phyloP scores from a whole-genome alignment of 2,329 filamentous ascomycete genomes.

The Beauveria sp. region DNA sequence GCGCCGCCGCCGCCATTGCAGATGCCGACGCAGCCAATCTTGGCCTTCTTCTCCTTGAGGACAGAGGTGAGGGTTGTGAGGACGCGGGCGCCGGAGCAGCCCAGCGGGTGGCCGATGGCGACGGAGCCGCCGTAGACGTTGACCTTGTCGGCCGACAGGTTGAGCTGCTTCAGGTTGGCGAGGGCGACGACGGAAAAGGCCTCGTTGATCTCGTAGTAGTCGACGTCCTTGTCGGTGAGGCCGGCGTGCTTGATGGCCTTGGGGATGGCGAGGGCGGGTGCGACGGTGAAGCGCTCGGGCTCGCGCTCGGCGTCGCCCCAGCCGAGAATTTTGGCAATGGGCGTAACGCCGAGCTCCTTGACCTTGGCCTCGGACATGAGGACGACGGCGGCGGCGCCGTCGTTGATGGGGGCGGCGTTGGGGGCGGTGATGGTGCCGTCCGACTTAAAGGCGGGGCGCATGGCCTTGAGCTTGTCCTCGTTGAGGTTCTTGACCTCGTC shows the following conservation, averaged over 20 bases:
- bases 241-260: conserved; percentile 96
- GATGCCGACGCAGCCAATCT: conserved; percentile 89
- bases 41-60: conserved; percentile 81
- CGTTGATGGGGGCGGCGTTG: conserved; percentile 93
- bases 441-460: conserved; percentile 76
- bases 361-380: conserved; percentile 91
- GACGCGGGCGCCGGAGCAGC: conserved; percentile 89
- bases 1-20: conserved; percentile 98
- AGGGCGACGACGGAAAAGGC: conserved; percentile 95
- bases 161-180: conserved; percentile 90
- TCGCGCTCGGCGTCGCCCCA: conserved; percentile 93
- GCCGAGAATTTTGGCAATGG: conserved; percentile 91
- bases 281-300: conserved; percentile 92
- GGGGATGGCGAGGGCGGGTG: conserved; percentile 87
- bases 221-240: conserved; percentile 67
- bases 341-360: conserved; percentile 84
- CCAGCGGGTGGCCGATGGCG: conserved; percentile 90
- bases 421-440: conserved; percentile 90
- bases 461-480: conserved; percentile 71
- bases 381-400: conserved; percentile 86
- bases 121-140: conserved; percentile 95
- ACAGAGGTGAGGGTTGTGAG: conserved; percentile 85
- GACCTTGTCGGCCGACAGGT: conserved; percentile 73
- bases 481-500: conserved; percentile 96
- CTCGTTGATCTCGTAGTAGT: conserved; percentile 99